Evolutionary conservation across 169 alveolate species (phyloP), one percentile per base, ranked within the genome.

Genomic region (Plasmodium reichenowi): DNA sequence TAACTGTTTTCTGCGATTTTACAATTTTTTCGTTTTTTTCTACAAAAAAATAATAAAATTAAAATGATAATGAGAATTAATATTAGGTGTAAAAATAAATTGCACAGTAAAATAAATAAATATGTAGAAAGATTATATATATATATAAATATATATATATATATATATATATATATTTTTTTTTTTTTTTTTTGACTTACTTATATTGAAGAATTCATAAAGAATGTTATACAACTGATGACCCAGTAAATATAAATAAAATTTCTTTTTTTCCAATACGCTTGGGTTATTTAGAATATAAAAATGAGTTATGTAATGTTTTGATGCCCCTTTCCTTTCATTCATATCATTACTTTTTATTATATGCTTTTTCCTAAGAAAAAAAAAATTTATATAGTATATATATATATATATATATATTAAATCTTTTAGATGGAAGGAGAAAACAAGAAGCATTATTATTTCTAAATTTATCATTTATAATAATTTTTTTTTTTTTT

Each of bases 211-310:
- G 54, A 85, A 85, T 60, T 85, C 91, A 38, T 85, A 59, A 12
- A 85, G 24, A 6, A 85, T 72, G 29, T 47, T 20, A 59, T 58
- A 85, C 22, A 85, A 74, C 29, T 85, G 85, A 20, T 85, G 85
- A 47, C 74, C 72, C n/a, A 85, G 73, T 56, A 85, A 38, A 32
- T 85, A 85, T 43, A 85, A 63, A 52, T 85, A 85, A 85, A 85
- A 85, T 78, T 59, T 60, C 43, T 85, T 85, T 22, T 64, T 58
- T 32, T 85, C 91, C 47, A 85, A 85, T 17, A 85, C 17, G 17
- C 38, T 32, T n/a, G 87, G 45, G 66, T 85, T 85, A 47, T 85
- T 71, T 70, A 85, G 15, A 74, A 85, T 59, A 38, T 70, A 85
- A 29, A 71, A 85, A 47, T 85, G 91, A 4, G 91, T 85, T 68